Evolutionary conservation across 2,329 filamentous ascomycete species (phyloP).

Genomic region (Nemania abortiva): DNA sequence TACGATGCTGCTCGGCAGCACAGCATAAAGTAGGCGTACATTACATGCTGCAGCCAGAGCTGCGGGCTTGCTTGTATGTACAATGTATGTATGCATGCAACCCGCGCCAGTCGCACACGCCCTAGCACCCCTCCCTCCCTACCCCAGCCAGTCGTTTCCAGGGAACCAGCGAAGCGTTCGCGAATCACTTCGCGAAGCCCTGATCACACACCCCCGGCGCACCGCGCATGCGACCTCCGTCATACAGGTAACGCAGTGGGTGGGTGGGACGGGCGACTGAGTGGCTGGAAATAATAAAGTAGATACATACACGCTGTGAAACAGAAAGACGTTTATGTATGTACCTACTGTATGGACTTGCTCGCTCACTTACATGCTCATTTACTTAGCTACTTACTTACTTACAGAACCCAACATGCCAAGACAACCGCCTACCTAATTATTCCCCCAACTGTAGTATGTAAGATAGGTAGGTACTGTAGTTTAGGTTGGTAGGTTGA

Average conservation of each 20-base stretch:
- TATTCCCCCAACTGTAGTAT: not conserved
- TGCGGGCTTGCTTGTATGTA: slow-evolving; percentile 23
- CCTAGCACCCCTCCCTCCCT: not conserved
- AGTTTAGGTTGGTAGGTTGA: not conserved
- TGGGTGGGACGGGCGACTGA: slow-evolving; percentile 24
- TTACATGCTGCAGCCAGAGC: slow-evolving; percentile 27
- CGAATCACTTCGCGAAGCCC: slow-evolving; percentile 35
- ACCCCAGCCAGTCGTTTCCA: slow-evolving; percentile 16
- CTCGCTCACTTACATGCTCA: not conserved
- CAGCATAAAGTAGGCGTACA: slow-evolving; percentile 27
- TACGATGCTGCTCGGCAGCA: slow-evolving; percentile 20
- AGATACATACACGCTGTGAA: slow-evolving; percentile 8
- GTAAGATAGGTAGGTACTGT: no score
- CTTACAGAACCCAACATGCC: slow-evolving; percentile 9
- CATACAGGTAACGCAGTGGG: slow-evolving; percentile 34
- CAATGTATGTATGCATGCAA: slow-evolving; percentile 31
- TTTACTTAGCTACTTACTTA: not conserved
- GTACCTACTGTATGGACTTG: not conserved
- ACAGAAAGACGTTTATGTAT: not conserved
- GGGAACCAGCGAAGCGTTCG: slow-evolving; percentile 30
- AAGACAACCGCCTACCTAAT: slow-evolving; percentile 3
- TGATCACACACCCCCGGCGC: slow-evolving; percentile 36
- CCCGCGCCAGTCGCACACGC: slow-evolving; percentile 11
- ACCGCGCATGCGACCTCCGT: slow-evolving; percentile 29
- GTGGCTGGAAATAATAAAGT: slow-evolving; percentile 20